Conservation (phyloP, 176 grass and related monocot genomes). For the Oryza meyeriana region DNA sequence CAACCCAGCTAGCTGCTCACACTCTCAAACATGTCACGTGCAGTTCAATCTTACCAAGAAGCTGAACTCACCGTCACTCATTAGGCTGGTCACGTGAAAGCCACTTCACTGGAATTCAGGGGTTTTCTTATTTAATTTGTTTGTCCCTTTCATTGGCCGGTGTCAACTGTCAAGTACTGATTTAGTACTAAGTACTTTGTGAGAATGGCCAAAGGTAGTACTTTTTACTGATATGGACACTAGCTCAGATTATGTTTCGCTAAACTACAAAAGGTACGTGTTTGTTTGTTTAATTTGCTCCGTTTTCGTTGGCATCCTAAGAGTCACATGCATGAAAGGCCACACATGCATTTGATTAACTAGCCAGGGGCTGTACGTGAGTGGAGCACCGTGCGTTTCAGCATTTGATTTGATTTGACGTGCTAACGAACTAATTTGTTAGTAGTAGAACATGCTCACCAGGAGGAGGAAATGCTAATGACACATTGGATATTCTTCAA, state of each 20-base stretch:
- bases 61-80: not conserved
- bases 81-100: constrained; percentile 6
- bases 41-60: not conserved
- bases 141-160: not conserved
- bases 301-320: too few species aligned
- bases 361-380: too few species aligned
- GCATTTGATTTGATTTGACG: too few species aligned
- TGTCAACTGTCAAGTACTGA: not conserved
- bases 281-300: too few species aligned
- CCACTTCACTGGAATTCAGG: constrained; percentile 15
- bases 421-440: too few species aligned
- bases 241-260: not conserved
- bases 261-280: not conserved
- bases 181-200: not conserved
- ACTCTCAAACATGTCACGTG: constrained; percentile 9
- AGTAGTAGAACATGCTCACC: too few species aligned
- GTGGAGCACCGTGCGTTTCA: too few species aligned
- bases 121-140: not conserved
- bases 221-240: not conserved
- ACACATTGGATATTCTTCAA: too few species aligned
- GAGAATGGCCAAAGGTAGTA: constrained; percentile 5
- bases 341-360: too few species aligned
- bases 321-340: too few species aligned
- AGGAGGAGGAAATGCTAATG: too few species aligned
- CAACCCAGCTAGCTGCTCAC: not conserved